Evolutionary conservation across 2,329 filamentous ascomycete species (phyloP), one percentile per base, ranked within the genome.

Genomic region (Fonsecaea nubica): DNA sequence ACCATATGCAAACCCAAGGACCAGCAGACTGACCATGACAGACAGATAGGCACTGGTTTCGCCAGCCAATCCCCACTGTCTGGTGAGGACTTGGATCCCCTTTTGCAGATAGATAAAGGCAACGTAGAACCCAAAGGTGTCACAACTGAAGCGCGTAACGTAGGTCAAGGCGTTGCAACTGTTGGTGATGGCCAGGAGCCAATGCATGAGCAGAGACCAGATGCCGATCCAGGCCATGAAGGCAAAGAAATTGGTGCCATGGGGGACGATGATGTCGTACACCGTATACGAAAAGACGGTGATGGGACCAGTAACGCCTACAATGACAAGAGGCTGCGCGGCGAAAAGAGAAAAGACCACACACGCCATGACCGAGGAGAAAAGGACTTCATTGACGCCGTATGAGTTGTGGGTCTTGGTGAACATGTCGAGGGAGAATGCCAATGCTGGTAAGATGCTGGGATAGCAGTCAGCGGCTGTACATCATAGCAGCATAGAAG

Each of bases 201-300:
- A 93, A 79, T 96, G 92, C 79, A 96, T 89, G 30, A 93, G 82
- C 21, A 96, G 80, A 0, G 92, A 90, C 92, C 92, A 97, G 70
- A 96, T 85, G 69, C 92, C 92, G 74, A 96, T 92, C 90, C 93
- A 94, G 74, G 89, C 90, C 93, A 96, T 96, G 77, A 97, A 97
- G 6, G 89, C 87, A 62, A 96, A 87, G 75, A 94, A 96, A 75
- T 93, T 89, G 4, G 90, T 91, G 0, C 91, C 91, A 0, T 88
- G 88, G 1, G 90, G 89, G 0, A 84, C 81, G 76, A 97, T 91
- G 70, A 97, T 96, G 77, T 95, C 90, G 80, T 93, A 96, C 2
- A 96, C 92, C 3, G 93, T 97, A 75, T 96, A 96, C 76, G 96
- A 96, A 76, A 96, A 96, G 33, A 96, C 92, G 15, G 93, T 96